Base-by-base conservation (phyloP, 106 monocot genomes). In the Phalaenopsis aphrodite region DNA sequence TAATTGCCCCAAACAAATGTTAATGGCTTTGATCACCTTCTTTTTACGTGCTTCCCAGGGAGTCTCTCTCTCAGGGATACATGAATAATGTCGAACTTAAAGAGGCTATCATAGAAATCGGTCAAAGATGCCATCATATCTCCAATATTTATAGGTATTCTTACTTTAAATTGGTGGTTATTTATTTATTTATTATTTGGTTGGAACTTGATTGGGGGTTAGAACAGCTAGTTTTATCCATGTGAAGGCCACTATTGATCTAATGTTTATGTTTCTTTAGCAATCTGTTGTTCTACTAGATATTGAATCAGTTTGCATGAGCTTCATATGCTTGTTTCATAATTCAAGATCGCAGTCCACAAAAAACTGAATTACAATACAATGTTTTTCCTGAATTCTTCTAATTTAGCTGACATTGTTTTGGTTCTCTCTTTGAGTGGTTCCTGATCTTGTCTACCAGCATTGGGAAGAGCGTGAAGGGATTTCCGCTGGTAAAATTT, bases 1-100 rank as follows among this genome's bases (percentile, higher is more conserved):
- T 30, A 30, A 30, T 30, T 30, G 30, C 0, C 30, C 30, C 30
- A 30, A 30, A 30, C 30, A 30, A 30, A 30, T 30, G 30, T 30
- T 30, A 30, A 30, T 30, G 30, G 30, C 30, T 56, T 78, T 57
- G 49, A 48, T 77, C 9, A 41, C 55, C 8, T 16, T 24, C 6
- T 78, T 41, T 58, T 41, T 57, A 41, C 41, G 10, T 58, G 38
- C 23, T 1, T 42, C 39, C 17, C 24, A 83, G 83, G 55, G 56
- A 83, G 58, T 23, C 39, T 73, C 55, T 72, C 30, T 45, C 67
- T 73, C 30, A 72, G 66, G 97, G 94, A 16, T 98, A 98, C 78
- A 94, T 94, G 97, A 98, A 81, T 73, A 98, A 98, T 79, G 55
- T 75, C 55, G 97, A 94, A 68, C 92, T 98, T 45, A 85, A 94